phyloP scores from a whole-genome alignment of 2,329 filamentous ascomycete genomes.

The Tolypocladium album region DNA sequence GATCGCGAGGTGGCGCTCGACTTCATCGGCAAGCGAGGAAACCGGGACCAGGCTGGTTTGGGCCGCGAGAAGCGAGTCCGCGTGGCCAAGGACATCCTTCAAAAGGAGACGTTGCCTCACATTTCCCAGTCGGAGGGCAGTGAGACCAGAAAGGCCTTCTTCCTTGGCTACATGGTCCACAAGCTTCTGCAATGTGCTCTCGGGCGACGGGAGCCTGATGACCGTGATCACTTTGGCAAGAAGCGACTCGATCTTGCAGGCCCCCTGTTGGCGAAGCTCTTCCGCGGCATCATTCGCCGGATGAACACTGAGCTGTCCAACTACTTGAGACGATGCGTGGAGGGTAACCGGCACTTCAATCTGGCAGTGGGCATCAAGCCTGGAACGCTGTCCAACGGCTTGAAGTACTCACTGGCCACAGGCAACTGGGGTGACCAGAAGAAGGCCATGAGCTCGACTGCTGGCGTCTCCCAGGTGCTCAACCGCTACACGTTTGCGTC shows the following conservation, averaged over 20 bases:
- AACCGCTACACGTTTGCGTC: constrained; percentile 98
- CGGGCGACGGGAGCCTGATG: constrained; percentile 86
- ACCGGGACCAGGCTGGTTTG: constrained; percentile 46
- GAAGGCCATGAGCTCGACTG: constrained; percentile 89
- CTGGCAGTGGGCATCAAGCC: constrained; percentile 84
- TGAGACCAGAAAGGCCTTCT: constrained; percentile 94
- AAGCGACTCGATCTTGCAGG: constrained; percentile 94
- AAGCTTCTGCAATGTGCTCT: constrained; percentile 87
- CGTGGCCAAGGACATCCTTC: constrained; percentile 86
- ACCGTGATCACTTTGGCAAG: constrained; percentile 98
- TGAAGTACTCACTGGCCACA: constrained; percentile 94
- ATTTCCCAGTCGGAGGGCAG: constrained; percentile 93
- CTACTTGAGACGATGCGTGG: constrained; percentile 86
- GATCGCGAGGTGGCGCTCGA: constrained; percentile 90
- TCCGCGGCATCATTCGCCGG: constrained; percentile 83
- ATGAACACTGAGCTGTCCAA: constrained; percentile 84
- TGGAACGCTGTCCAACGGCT: constrained; percentile 79
- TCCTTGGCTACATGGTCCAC: constrained; percentile 98
- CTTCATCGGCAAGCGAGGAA: constrained; percentile 88
- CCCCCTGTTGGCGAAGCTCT: constrained; percentile 88
- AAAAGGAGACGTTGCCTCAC: constrained; percentile 93
- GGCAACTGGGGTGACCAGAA: constrained; percentile 99
- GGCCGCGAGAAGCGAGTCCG: constrained; percentile 81
- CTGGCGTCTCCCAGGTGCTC: constrained; percentile 94
- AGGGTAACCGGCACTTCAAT: constrained; percentile 81